Evolutionary conservation across 306 rosid genomes (phyloP).

Genomic region (Vigna radiata): DNA sequence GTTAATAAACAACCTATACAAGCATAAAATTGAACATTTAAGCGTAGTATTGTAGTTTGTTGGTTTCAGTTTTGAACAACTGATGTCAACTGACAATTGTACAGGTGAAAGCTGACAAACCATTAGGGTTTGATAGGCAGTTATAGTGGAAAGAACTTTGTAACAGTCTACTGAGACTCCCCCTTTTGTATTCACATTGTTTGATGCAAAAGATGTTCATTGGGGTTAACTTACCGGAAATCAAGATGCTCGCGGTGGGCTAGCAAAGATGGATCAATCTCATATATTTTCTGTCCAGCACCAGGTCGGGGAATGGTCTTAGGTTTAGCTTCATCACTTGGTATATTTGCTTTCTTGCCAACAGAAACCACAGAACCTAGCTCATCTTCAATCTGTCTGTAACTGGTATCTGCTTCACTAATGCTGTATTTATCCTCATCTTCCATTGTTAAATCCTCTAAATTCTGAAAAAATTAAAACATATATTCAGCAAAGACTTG

Average conservation of each 20-base stretch:
- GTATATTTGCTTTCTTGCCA: slow-evolving; percentile 41
- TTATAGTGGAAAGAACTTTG: not conserved
- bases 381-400: slow-evolving; percentile 48
- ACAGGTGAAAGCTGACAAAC: not conserved
- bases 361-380: slow-evolving; percentile 49
- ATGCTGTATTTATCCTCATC: slow-evolving; percentile 47
- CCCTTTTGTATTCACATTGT: not conserved
- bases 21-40: slow-evolving; percentile 22
- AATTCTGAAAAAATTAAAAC: slow-evolving; percentile 54
- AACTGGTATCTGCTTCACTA: slow-evolving; percentile 48
- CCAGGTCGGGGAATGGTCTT: slow-evolving; percentile 79
- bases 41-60: not conserved
- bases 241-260: slow-evolving; percentile 72
- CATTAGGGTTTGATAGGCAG: not conserved
- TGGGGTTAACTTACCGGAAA: slow-evolving; percentile 75
- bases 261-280: slow-evolving; percentile 72
- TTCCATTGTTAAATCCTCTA: slow-evolving; percentile 59
- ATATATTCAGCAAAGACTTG: slow-evolving; percentile 25
- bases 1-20: slow-evolving; percentile 16
- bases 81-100: not conserved
- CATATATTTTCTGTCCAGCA: slow-evolving; percentile 78
- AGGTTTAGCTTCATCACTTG: slow-evolving; percentile 46
- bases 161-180: not conserved
- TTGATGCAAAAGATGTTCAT: too few relatives aligned
- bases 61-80: not conserved